Base-by-base conservation (phyloP, 306 rosid species). In the Lupinus albus region DNA sequence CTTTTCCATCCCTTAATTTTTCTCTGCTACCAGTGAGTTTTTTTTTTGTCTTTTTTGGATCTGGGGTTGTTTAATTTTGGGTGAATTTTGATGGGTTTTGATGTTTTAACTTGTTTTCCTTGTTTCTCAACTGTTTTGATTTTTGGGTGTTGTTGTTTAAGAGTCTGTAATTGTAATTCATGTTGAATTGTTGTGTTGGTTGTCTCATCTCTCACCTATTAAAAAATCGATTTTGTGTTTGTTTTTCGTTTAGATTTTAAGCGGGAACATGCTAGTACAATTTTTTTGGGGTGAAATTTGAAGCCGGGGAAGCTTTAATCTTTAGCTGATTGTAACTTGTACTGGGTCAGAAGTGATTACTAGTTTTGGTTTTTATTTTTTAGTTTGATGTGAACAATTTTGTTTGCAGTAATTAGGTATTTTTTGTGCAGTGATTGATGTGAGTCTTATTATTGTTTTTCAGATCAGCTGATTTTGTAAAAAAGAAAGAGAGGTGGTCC, bases 401-500 rank as follows among this genome's bases (percentile, higher is more conserved):
- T 63, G 6, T 11, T 33, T n/a, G 11, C 28, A 25, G 42, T 61
- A 45, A 36, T 69, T 32, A 17, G 28, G 20, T 56, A 48, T 61
- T 45, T 30, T 64, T 62, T 52, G 60, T 48, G 53, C 13, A 60
- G 36, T 38, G 42, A 21, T 32, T 72, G 50, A 33, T 47, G 44
- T 50, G 73, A 71, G 76, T 77, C 75, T 75, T 53, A 21, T 74
- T 59, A 47, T 77, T 39, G 39, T 45, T 49, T 60, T 57, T 62
- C 80, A 86, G 89, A 89, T 86, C 88, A 80, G 68, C 73, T 70
- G 69, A 77, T 77, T 68, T 71, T 15, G 32, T 62, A 35, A 46
- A 11, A 33, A 41, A 11, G 51, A 36, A 53, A 71, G 64, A 52
- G 67, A 3, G 30, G 30, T 69, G 68, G 50, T 55, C 64, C 47